Base-by-base conservation (phyloP, 1,139 yeast genomes). In the Suhomyces chickasaworum region DNA sequence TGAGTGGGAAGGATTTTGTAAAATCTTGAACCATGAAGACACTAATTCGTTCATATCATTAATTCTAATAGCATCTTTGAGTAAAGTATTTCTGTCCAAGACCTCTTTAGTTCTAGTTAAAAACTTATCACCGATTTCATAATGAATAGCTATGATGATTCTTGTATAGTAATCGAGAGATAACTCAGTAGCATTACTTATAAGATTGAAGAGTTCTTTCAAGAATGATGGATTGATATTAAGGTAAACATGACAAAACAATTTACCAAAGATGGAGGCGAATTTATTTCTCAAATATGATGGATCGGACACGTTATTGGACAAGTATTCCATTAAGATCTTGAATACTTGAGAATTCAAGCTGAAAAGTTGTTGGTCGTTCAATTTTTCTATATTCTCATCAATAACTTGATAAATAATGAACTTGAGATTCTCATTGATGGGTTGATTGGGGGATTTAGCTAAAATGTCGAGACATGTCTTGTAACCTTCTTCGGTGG, bases 51-150 rank as follows among this genome's bases (percentile, higher is more conserved):
- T 68, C 85, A 91, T 86, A 63, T 90, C 97, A 44, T 80, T 77
- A 8, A 75, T 74, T 60, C 99, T 79, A 57, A 95, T 84, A 33
- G 81, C 75, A 65, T 95, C 99, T 61, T 95, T 95, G 52, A 93
- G 72, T 37, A 71, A 63, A 55, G 79, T 85, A 61, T 86, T 88
- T 56, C 90, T 78, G 46, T 84, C 85, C 40, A 81, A 83, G 27
- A 75, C 64, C 22, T 75, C 77, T 54, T 81, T 81, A 15, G 85
- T 80, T 55, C 96, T 78, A 25, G 83, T 70, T 53, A 90, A 86
- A 57, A 90, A 78, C 60, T 87, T 93, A 64, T 95, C 99, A 25
- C 96, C 99, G 54, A 95, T 89, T 65, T 91, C 97, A 41, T 84
- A 84, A 62, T 95, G 97, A 50, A 93, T 82, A 22, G 87, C 81